Conservation (phyloP, 192 early-diverging fungal genomes). For the Linnemannia schmuckeri region DNA sequence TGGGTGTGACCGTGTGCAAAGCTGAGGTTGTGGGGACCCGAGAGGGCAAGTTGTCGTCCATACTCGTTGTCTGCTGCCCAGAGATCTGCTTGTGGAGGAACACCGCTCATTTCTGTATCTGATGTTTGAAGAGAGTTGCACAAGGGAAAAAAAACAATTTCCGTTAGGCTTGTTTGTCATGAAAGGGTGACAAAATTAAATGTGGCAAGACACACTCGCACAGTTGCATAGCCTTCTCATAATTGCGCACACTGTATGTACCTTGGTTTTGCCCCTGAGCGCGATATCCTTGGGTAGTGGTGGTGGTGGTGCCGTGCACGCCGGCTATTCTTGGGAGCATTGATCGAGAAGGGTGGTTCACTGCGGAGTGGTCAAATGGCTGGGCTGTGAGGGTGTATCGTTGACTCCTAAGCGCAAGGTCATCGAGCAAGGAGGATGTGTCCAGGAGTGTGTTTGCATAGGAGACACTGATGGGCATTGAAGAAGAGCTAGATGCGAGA, state of each 20-base stretch:
- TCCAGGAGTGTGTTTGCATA: slow-evolving; percentile 9
- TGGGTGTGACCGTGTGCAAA: background rate
- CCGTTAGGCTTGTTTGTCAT: background rate
- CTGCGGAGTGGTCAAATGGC: background rate
- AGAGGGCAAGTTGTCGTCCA: background rate
- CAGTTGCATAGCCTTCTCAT: background rate
- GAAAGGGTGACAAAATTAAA: background rate
- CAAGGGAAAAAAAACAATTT: background rate
- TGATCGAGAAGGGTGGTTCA: background rate
- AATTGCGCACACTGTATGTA: background rate
- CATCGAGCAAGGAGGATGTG: background rate
- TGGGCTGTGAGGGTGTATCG: slow-evolving; percentile 10
- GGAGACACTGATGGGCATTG: slow-evolving; percentile 2
- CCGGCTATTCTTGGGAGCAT: background rate
- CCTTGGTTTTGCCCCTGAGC: background rate
- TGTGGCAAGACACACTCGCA: background rate
- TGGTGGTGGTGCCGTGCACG: background rate
- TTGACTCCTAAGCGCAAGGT: background rate
- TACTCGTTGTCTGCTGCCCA: background rate
- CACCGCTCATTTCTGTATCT: background rate
- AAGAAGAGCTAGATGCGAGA: background rate
- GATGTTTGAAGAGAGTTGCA: background rate
- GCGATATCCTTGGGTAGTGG: background rate
- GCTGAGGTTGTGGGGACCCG: background rate
- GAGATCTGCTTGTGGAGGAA: background rate